Evolutionary conservation across 164 flowering plant genomes (phyloP).

Genomic region (Protea cynaroides): DNA sequence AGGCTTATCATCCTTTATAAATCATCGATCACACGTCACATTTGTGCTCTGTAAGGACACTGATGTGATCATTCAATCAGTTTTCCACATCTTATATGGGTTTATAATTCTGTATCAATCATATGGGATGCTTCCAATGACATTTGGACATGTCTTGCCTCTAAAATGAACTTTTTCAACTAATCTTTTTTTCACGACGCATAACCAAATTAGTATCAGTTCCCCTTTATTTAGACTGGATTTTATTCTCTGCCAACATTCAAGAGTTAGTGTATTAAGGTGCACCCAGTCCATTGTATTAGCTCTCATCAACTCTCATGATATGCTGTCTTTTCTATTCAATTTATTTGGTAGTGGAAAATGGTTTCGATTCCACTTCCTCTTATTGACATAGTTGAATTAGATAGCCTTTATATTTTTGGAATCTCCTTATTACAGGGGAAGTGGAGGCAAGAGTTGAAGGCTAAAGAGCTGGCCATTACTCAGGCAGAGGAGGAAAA

Average conservation of each 20-base stretch:
- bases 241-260: not conserved
- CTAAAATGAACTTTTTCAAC: no score
- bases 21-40: no score
- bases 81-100: no score
- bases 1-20: no score
- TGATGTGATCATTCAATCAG: no score
- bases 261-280: not conserved
- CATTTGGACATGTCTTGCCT: no score
- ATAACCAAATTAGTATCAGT: no score
- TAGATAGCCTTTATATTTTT: not conserved
- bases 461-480: constrained; percentile 61
- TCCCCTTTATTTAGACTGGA: no score
- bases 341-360: not conserved
- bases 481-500: constrained; percentile 69
- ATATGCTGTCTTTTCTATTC: not conserved
- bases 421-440: constrained; percentile 33
- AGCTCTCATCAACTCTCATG: not conserved
- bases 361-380: not conserved
- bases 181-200: no score
- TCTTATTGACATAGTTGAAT: not conserved
- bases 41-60: no score
- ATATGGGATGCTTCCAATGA: no score
- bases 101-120: no score
- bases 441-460: constrained; percentile 73
- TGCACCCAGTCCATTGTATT: not conserved